These are phyloP conservation scores for Athelia sp. DNA, from an alignment of 1,284 basidiomycete genomes.

Conservation along the genomic window DNA sequence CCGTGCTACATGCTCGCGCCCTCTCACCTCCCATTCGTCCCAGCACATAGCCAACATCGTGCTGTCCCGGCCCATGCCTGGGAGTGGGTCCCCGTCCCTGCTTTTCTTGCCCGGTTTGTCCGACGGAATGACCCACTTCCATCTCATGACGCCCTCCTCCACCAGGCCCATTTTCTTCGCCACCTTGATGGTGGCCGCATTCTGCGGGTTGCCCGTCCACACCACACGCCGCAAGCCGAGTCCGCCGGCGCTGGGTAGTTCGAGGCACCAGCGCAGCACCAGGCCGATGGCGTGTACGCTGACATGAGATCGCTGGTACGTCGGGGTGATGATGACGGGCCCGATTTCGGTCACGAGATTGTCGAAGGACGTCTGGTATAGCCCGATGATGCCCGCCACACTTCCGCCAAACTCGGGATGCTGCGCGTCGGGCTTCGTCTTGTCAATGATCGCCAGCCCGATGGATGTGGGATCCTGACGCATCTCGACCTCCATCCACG, in stretches of 20 bases:
- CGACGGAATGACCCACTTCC: slow-evolving; percentile 39
- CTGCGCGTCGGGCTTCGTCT: slow-evolving; percentile 20
- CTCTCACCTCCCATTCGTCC: slow-evolving; percentile 42
- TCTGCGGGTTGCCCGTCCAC: slow-evolving; percentile 49
- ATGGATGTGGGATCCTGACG: slow-evolving; percentile 9
- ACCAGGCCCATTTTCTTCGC: slow-evolving; percentile 60
- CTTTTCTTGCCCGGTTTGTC: slow-evolving; percentile 27
- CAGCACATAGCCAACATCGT: slow-evolving; percentile 36
- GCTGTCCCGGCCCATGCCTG: slow-evolving; percentile 33
- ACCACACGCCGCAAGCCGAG: slow-evolving; percentile 57
- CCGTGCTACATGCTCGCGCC: not conserved
- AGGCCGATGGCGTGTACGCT: slow-evolving; percentile 40
- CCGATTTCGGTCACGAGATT: slow-evolving; percentile 37
- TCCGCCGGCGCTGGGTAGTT: slow-evolving; percentile 45
- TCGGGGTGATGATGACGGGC: slow-evolving; percentile 35
- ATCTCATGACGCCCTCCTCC: slow-evolving; percentile 46
- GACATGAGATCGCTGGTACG: slow-evolving; percentile 43
- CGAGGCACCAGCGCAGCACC: slow-evolving; percentile 46
- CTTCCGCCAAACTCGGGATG: slow-evolving; percentile 10
- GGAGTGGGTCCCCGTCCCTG: slow-evolving; percentile 21
- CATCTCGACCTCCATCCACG: slow-evolving; percentile 3
- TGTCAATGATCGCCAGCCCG: slow-evolving; percentile 36
- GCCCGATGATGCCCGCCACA: slow-evolving; percentile 38
- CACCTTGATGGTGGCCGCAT: slow-evolving; percentile 39
- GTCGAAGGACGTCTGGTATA: slow-evolving; percentile 23